A percentile compares a stretch with the other conserved stretches of the same genome.
These are phyloP conservation scores for Trichoderma parareesei DNA, from an alignment of 495 filamentous ascomycete genomes.

Conservation along the genomic window DNA sequence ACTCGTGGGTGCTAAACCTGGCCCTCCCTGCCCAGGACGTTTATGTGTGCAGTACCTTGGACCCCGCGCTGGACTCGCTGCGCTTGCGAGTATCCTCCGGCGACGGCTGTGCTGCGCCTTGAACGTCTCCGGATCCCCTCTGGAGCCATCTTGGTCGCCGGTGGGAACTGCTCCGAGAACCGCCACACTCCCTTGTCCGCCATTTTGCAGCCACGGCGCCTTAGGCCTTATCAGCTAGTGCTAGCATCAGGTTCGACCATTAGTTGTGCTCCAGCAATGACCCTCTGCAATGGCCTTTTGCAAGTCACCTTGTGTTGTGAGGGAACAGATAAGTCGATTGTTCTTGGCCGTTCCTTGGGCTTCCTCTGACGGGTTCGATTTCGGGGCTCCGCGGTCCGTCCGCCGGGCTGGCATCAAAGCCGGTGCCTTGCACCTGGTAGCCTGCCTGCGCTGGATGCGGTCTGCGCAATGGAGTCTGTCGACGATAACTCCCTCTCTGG, in stretches of 20 bases:
- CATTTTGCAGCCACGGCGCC: neutral
- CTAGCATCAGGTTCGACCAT: too few species aligned
- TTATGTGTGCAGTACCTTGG: neutral
- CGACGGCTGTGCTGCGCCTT: neutral
- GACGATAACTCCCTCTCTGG: too few species aligned
- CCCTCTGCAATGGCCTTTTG: neutral
- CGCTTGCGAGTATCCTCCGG: neutral
- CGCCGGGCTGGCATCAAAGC: neutral
- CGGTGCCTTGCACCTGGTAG: constrained; percentile 1
- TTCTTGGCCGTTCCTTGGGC: neutral
- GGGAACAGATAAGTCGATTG: neutral
- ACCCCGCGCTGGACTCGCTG: neutral
- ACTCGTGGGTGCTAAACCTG: neutral
- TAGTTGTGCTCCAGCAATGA: neutral
- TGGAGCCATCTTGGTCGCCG: neutral
- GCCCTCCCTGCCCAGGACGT: neutral
- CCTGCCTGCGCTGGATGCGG: neutral
- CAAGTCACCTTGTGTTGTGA: too few species aligned
- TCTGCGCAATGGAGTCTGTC: neutral
- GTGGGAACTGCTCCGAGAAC: constrained; percentile 1
- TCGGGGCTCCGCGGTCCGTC: neutral
- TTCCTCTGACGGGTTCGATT: neutral
- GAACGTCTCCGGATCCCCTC: neutral
- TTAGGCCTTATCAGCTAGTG: neutral
- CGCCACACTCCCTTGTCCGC: neutral